Evolutionary conservation across 495 filamentous ascomycete genomes (phyloP), one percentile per base, ranked within the genome.

Genomic region (Oidiodendron maius): DNA sequence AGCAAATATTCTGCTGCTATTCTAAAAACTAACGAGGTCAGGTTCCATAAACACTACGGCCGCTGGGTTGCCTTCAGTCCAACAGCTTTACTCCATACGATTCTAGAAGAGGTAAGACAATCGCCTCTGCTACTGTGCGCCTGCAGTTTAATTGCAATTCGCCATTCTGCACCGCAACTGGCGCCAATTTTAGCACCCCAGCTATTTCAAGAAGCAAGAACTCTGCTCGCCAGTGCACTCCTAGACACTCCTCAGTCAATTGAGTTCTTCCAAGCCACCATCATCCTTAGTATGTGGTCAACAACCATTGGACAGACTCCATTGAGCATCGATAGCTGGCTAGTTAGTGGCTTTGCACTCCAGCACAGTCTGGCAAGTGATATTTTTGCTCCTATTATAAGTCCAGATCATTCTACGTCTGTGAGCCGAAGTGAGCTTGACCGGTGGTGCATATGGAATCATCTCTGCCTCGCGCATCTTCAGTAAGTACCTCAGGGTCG

Each of bases 251-350:
- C 69, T 2, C 70, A 72, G 40, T 44, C 66, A 4, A 59, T 71
- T 10, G 66, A 70, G 38, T 71, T 72, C 47, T 74, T 74, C 20
- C 70, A 74, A 51, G 66, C 68, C 5, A 51, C 59, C 3, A 51
- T 74, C 3, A 62, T 74, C 23, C 54, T 72, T 0, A 66, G 66
- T 42, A 54, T 72, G 58, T 74, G 71, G 71, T 72, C 69, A 10
- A 74, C 69, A 4, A 74, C 71, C 2, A 69, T 74, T 2, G 69
- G 66, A 1, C 67, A 72, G 46, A 62, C 70, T 12, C 69, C 68
- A 0, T 55, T 74, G 43, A 68, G 71, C 28, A 65, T 72, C 18
- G 71, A 72, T 50, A 74, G 67, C 40, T 71, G 69, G 70, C 60
- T 74, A 15, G 51, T 74, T 2, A 71, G 64, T 48, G 69, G 70